Evolutionary conservation across 768 basidiomycete species (phyloP).

Genomic region (Pulveroboletus sp.): DNA sequence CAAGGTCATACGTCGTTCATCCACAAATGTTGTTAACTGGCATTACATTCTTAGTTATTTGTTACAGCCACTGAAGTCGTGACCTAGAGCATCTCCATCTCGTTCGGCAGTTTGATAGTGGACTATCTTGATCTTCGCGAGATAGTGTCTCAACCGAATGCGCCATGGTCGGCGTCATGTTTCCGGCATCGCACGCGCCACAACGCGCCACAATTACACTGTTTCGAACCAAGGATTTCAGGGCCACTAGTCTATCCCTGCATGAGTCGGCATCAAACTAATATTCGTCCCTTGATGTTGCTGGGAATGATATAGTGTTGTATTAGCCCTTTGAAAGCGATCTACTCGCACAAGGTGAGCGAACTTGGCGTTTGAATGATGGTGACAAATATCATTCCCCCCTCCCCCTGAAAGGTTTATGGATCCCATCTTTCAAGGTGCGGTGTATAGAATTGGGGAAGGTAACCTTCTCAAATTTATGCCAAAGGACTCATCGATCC

Average conservation of each 20-base stretch:
- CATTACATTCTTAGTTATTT: no score
- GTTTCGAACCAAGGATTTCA: neutral
- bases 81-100: conserved; percentile 1
- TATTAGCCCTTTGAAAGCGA: neutral
- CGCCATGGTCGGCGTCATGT: no score
- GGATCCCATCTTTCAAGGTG: conserved; percentile 2
- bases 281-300: conserved; percentile 2
- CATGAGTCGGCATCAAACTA: neutral
- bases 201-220: neutral
- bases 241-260: neutral
- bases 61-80: neutral
- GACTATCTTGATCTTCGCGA: neutral
- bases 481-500: no score
- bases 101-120: neutral
- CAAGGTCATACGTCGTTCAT: no score
- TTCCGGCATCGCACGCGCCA: no score
- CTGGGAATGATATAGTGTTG: neutral
- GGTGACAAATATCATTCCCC: neutral
- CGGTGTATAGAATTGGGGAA: conserved; percentile 2
- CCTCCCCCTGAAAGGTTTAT: neutral
- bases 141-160: conserved; percentile 1
- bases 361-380: neutral
- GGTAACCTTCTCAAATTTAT: no score
- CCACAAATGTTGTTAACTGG: no score
- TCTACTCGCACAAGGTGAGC: conserved; percentile 2